Percentiles rank a stretch among this genome's conserved stretches.
Evolutionary conservation across 2,329 filamentous ascomycete species (phyloP).

Genomic region (Neospermospora avenae): DNA sequence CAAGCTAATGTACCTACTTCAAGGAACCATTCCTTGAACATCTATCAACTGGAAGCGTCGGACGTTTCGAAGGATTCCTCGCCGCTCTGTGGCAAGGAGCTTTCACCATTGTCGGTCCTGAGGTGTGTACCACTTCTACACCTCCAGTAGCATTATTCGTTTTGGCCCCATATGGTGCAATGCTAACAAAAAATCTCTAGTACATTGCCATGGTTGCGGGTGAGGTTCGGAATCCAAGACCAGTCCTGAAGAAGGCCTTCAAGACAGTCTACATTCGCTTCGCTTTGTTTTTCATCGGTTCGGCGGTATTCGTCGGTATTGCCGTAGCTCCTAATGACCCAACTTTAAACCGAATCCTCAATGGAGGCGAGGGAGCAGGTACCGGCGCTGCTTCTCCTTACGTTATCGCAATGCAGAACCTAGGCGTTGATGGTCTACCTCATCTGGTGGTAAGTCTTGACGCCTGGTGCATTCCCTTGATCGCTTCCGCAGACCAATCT

Average conservation of each 20-base stretch:
- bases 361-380: slow-evolving; percentile 47
- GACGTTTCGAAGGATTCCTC: neutral
- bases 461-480: neutral
- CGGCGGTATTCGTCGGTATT: slow-evolving; percentile 62
- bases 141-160: neutral
- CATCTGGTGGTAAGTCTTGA: slow-evolving; percentile 48
- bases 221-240: slow-evolving; percentile 61
- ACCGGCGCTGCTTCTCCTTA: slow-evolving; percentile 40
- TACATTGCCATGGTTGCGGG: slow-evolving; percentile 69
- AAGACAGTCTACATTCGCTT: slow-evolving; percentile 72
- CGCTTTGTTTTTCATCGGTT: slow-evolving; percentile 66
- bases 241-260: slow-evolving; percentile 63
- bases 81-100: neutral
- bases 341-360: slow-evolving; percentile 39
- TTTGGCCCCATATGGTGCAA: no score
- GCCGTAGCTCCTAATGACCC: slow-evolving; percentile 61
- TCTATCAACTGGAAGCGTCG: neutral
- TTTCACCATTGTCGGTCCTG: neutral
- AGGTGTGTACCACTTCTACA: neutral
- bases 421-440: slow-evolving; percentile 60
- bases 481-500: neutral
- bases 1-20: slow-evolving; percentile 38
- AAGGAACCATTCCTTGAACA: neutral
- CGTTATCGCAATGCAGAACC: slow-evolving; percentile 58
- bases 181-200: slow-evolving; percentile 37